Conservation (phyloP, 2,329 filamentous ascomycete species). For the Aspergillus sp. region DNA sequence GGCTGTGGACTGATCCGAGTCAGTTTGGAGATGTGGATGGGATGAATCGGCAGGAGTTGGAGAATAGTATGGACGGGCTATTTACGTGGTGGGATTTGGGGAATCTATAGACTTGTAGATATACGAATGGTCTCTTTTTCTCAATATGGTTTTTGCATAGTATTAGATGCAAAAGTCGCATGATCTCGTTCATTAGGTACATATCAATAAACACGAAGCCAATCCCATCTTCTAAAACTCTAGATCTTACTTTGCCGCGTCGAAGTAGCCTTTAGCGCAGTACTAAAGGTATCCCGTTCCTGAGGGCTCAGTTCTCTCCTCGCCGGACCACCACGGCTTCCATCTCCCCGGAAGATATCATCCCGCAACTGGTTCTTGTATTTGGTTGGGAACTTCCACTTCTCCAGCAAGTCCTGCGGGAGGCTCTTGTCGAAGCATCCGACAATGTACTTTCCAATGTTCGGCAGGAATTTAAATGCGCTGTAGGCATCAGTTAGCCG, state of each 20-base stretch:
- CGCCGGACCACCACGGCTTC: slow-evolving; percentile 26
- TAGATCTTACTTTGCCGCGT: slow-evolving; percentile 18
- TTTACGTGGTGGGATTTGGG: slow-evolving; percentile 32
- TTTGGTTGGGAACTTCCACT: slow-evolving; percentile 44
- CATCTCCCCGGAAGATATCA: slow-evolving; percentile 19
- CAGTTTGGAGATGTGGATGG: slow-evolving; percentile 28
- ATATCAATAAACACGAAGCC: too few relatives aligned
- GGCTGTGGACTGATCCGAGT: slow-evolving; percentile 27
- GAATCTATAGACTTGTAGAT: slow-evolving; percentile 18
- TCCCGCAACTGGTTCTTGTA: slow-evolving; percentile 12
- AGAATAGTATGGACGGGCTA: slow-evolving; percentile 25
- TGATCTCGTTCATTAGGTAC: slow-evolving; percentile 3
- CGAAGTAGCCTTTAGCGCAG: slow-evolving; percentile 13
- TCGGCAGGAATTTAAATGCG: slow-evolving; percentile 57
- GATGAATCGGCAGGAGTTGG: slow-evolving; percentile 22
- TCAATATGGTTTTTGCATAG: too few relatives aligned
- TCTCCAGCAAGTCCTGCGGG: slow-evolving; percentile 50
- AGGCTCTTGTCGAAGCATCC: slow-evolving; percentile 45
- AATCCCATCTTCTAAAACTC: slow-evolving; percentile 7
- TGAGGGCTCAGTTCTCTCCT: slow-evolving; percentile 17
- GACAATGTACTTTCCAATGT: slow-evolving; percentile 56
- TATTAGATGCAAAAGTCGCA: not conserved
- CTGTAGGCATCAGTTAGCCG: slow-evolving; percentile 10
- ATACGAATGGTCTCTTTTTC: slow-evolving; percentile 3
- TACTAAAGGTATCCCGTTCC: slow-evolving; percentile 11